phyloP scores from a whole-genome alignment of 2,329 filamentous ascomycete species.

The Ophiostoma sp. region DNA sequence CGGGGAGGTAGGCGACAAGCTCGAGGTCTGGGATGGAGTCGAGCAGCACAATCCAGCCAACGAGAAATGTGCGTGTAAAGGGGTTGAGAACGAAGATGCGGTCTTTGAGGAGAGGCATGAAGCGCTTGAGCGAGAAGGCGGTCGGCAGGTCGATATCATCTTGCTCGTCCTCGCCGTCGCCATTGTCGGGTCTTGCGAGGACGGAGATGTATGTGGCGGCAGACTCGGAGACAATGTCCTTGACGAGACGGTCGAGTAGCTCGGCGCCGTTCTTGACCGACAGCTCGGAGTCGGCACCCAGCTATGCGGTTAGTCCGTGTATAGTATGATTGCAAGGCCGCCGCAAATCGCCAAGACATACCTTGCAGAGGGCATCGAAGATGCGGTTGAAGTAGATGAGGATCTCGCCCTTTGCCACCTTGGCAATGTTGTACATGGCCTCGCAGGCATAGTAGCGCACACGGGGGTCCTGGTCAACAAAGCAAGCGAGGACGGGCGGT shows the following conservation, averaged over 20 bases:
- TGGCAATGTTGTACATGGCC: conserved; percentile 99
- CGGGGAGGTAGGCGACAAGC: conserved; percentile 84
- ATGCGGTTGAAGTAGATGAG: conserved; percentile 97
- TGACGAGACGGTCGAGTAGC: conserved; percentile 86
- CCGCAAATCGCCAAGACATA: conserved; percentile 35
- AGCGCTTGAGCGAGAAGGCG: conserved; percentile 83
- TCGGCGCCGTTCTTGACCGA: conserved; percentile 98
- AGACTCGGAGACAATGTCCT: conserved; percentile 93
- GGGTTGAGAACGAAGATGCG: conserved; percentile 92
- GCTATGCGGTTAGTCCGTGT: conserved; percentile 36
- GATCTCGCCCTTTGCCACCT: conserved; percentile 97
- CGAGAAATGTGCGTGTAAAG: conserved; percentile 89
- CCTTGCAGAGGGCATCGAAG: conserved; percentile 95
- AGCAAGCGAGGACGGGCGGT: conserved; percentile 92
- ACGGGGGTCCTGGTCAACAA: conserved; percentile 94
- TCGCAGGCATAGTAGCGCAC: conserved; percentile 98
- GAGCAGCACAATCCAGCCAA: conserved; percentile 90
- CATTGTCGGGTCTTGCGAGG: conserved; percentile 53
- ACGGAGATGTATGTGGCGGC: conserved; percentile 92
- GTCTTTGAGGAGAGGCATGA: conserved; percentile 90
- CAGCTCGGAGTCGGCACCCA: conserved; percentile 90
- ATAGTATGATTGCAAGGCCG: not conserved
- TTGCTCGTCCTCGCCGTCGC: conserved; percentile 39
- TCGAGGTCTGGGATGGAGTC: conserved; percentile 97
- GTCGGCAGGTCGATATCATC: conserved; percentile 58